phyloP scores from a whole-genome alignment of 2,329 filamentous ascomycete genomes.

The Volutella citrinella region DNA sequence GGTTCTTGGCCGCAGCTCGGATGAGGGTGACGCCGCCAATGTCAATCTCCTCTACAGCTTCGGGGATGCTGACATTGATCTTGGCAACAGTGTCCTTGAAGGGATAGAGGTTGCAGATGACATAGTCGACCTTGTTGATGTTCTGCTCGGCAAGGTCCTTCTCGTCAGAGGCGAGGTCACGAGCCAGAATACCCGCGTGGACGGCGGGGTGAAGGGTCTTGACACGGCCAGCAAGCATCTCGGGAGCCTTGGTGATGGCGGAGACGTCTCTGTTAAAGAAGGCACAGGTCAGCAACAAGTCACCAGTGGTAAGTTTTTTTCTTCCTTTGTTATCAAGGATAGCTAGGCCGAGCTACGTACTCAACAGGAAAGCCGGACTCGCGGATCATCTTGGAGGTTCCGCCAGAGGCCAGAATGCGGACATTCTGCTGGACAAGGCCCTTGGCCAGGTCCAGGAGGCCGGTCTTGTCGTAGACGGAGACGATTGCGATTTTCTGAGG shows the following conservation, averaged over 20 bases:
- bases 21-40: slow-evolving; percentile 97
- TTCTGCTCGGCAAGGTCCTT: slow-evolving; percentile 94
- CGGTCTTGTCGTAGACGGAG: slow-evolving; percentile 98
- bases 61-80: slow-evolving; percentile 92
- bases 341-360: too few relatives aligned
- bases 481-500: slow-evolving; percentile 75
- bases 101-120: slow-evolving; percentile 97
- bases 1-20: slow-evolving; percentile 96
- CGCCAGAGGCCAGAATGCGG: slow-evolving; percentile 88
- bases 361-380: slow-evolving; percentile 95
- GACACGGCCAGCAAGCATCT: slow-evolving; percentile 82
- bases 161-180: slow-evolving; percentile 91
- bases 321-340: too few relatives aligned
- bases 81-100: slow-evolving; percentile 99
- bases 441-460: slow-evolving; percentile 87
- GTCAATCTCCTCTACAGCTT: slow-evolving; percentile 98
- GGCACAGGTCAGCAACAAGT: too few relatives aligned
- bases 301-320: too few relatives aligned
- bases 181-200: slow-evolving; percentile 86
- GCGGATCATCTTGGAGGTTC: slow-evolving; percentile 93
- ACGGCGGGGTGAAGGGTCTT: slow-evolving; percentile 98
- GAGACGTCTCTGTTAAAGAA: slow-evolving; percentile 75
- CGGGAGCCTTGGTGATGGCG: slow-evolving; percentile 92
- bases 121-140: slow-evolving; percentile 92
- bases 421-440: slow-evolving; percentile 86